Base-by-base conservation (phyloP, 768 basidiomycete genomes). In the Termitomyces sp. region DNA sequence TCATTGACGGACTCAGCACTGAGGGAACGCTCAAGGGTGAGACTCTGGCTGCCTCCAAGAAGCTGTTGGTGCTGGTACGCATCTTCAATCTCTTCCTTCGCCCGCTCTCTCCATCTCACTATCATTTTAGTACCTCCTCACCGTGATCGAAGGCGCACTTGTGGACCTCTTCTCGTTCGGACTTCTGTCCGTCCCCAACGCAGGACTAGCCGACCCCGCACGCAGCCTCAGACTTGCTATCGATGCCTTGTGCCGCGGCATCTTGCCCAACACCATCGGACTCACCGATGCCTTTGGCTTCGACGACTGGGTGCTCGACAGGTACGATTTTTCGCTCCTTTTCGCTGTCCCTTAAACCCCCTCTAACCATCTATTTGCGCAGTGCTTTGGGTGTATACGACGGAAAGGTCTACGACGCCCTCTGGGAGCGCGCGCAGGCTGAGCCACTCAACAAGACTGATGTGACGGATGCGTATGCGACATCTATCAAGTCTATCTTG, bases 241-340 rank as follows among this genome's bases (percentile, higher is more conserved):
- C 59, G 70, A 81, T 30, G 50, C 66, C 6, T 61, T 81, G 0
- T 88, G 85, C 66, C 63, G 70, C 8, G 76, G 77, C 49, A 62
- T 91, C 12, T 68, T 89, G 0, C 85, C 87, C 0, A 79, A 92
- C 58, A 81, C 80, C 6, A 82, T 91, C 55, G 86, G 84, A 0
- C 71, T 91, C 55, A 84, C 79, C 6, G 89, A 92, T 66, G 83
- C 87, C 3, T 90, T 92, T 67, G 86, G 83, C 0, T 88, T 89
- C 63, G 78, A 82, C 0, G 88, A 91, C 64, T 91, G 87, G 85
- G 83, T 89, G 54, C 72, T 91, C 18, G 81, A 89, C 62, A 87
- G 86, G 84, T 84, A 15, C 20, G 44, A n/a, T 30, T 6, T 41
- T 46, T 6, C 18, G 33, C 15, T 22, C 20, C 20, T 7, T 22